phyloP scores from a whole-genome alignment of 495 filamentous ascomycete genomes.

The Aspergillus sclerotioniger region DNA sequence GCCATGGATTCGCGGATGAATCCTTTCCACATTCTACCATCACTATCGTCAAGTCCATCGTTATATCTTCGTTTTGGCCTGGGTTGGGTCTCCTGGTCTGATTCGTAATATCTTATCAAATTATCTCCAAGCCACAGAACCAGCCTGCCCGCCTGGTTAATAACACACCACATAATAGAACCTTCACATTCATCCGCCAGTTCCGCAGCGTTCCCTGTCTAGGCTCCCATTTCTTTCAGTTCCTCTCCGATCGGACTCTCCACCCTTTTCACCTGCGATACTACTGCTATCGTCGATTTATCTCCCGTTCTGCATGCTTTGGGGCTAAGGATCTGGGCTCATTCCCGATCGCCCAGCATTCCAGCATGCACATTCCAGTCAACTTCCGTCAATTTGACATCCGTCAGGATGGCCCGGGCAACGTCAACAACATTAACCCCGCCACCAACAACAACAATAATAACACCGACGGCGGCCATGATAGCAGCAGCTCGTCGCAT shows the following conservation, averaged over 20 bases:
- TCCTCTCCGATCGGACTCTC: constrained; percentile 3
- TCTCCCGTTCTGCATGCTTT: constrained; percentile 16
- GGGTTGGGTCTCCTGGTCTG: neutral
- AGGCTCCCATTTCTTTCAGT: constrained; percentile 8
- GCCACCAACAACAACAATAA: constrained; percentile 1
- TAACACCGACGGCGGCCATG: neutral
- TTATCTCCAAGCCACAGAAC: neutral
- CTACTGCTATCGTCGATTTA: neutral
- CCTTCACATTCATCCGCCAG: constrained; percentile 10
- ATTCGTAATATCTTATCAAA: constrained; percentile 1
- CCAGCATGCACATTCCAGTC: constrained; percentile 24
- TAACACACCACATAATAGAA: neutral
- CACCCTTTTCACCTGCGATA: neutral
- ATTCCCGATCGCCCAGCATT: constrained; percentile 6
- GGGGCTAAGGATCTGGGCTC: constrained; percentile 11
- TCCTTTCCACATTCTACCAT: neutral
- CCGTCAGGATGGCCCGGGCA: constrained; percentile 14
- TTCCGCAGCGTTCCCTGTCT: constrained; percentile 13
- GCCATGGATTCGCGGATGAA: neutral
- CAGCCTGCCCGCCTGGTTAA: constrained; percentile 4
- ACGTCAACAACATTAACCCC: neutral
- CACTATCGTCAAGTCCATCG: neutral
- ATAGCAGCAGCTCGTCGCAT: neutral
- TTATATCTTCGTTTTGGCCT: neutral
- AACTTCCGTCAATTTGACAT: constrained; percentile 16